phyloP scores from a whole-genome alignment of 2,329 filamentous ascomycete species.

The Alternaria longipes region DNA sequence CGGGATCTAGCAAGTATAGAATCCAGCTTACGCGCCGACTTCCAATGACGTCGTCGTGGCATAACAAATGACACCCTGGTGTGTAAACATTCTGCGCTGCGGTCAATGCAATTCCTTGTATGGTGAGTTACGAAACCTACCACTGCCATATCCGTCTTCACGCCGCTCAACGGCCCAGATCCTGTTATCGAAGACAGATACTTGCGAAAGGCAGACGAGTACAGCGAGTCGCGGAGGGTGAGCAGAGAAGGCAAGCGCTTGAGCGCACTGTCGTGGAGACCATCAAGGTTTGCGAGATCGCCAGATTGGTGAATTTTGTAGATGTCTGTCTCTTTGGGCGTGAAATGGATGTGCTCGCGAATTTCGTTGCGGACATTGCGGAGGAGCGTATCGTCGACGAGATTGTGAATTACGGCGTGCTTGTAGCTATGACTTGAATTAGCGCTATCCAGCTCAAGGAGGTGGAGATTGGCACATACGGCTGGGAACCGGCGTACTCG shows the following conservation, averaged over 20 bases:
- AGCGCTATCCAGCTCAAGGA: slow-evolving; percentile 9
- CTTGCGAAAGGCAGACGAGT: slow-evolving; percentile 87
- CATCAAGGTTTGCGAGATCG: slow-evolving; percentile 95
- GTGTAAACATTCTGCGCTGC: slow-evolving; percentile 80
- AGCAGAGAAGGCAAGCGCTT: slow-evolving; percentile 89
- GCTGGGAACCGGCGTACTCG: slow-evolving; percentile 51
- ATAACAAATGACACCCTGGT: slow-evolving; percentile 92
- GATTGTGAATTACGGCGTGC: slow-evolving; percentile 84
- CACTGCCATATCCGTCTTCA: slow-evolving; percentile 99
- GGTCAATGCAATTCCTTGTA: slow-evolving; percentile 22
- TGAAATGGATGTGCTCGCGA: slow-evolving; percentile 89
- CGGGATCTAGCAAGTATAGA: slow-evolving; percentile 91
- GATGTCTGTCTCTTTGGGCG: slow-evolving; percentile 98
- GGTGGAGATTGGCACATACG: slow-evolving; percentile 39
- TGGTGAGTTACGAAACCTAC: slow-evolving; percentile 26
- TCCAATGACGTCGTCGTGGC: slow-evolving; percentile 99
- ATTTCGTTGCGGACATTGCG: slow-evolving; percentile 90
- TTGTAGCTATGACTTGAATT: slow-evolving; percentile 69
- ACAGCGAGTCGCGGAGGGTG: slow-evolving; percentile 89
- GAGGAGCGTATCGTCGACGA: slow-evolving; percentile 83
- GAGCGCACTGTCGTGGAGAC: slow-evolving; percentile 85
- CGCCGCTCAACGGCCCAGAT: slow-evolving; percentile 85
- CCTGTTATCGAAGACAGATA: slow-evolving; percentile 88
- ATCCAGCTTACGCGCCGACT: slow-evolving; percentile 96
- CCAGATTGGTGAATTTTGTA: slow-evolving; percentile 99